Evolutionary conservation across 495 filamentous ascomycete genomes (phyloP), one percentile per base, ranked within the genome.

Genomic region (Hyaloscypha bicolor): DNA sequence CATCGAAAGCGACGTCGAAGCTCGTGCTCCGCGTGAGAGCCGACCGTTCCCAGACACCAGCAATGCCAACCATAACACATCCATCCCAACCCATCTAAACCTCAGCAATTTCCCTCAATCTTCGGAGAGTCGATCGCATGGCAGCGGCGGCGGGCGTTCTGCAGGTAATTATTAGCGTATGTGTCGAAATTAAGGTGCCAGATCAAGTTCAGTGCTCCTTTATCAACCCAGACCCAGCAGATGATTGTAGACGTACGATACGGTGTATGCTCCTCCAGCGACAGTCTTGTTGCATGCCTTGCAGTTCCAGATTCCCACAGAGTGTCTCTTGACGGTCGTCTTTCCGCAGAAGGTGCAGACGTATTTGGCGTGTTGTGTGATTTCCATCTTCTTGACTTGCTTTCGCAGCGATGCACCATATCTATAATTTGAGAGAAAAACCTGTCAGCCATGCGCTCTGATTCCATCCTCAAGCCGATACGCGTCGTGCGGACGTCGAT

Each of bases 321-420:
- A 87, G 71, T 92, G 83, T 71, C 95, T 88, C 87, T 95, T 95
- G 73, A 99, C 95, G 68, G 89, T 90, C 82, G 86, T 89, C 87
- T 97, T 97, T 72, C 93, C 94, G 88, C 94, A 97, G 86, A 91
- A 93, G 70, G 90, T 94, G 86, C 90, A 92, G 65, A 84, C 88
- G 87, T 97, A 97, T 79, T 89, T 86, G 81, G 93, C 92, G 87
- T 97, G 94, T 81, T 98, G 94, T 64, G 91, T 89, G 77, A 97
- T 90, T 90, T 99, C 95, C 91, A 97, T 97, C 90, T 97, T 97
- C 92, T 99, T 99, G 79, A 98, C 92, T 81, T 97, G 95, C 87
- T 98, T 99, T 85, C 95, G 93, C 82, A 99, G 92, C 76, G 95
- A 99, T 80, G 95, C 95, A 90, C 95, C 95, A 83, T 99, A 99